A percentile compares a stretch with the other conserved stretches of the same genome.
Conservation (phyloP, 2,329 filamentous ascomycete genomes). For the Aspergillus transmontanensis region DNA sequence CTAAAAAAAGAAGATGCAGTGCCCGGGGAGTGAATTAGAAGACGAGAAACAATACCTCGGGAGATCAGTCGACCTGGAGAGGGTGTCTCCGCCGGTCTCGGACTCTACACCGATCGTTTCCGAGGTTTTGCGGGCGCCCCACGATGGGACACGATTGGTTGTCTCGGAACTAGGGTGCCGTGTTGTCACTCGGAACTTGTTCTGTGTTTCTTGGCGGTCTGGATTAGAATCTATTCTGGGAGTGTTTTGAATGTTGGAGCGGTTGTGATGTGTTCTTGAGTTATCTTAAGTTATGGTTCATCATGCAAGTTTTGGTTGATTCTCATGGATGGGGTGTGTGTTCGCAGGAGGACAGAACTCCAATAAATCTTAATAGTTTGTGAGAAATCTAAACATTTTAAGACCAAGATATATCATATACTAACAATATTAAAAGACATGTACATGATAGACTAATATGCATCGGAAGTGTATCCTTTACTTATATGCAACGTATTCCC, state of each 20-base stretch:
- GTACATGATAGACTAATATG: too few species aligned
- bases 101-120: constrained; percentile 15
- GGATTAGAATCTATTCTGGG: background rate
- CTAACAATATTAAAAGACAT: too few species aligned
- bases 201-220: background rate
- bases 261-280: background rate
- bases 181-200: background rate
- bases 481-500: too few species aligned
- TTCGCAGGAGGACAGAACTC: too few species aligned
- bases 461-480: too few species aligned
- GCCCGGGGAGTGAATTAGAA: background rate
- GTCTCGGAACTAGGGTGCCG: constrained; percentile 17
- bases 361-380: too few species aligned
- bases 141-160: constrained; percentile 15
- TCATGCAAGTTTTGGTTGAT: too few species aligned
- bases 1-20: background rate
- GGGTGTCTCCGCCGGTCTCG: constrained; percentile 16
- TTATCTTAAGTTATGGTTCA: too few species aligned
- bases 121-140: constrained; percentile 3
- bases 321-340: too few species aligned
- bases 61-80: constrained; percentile 7
- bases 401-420: too few species aligned
- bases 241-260: background rate
- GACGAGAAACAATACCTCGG: constrained; percentile 8
- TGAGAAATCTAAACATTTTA: too few species aligned